Evolutionary conservation across 805 yeast species (phyloP).

Genomic region (Sporopachydermia quercuum): DNA sequence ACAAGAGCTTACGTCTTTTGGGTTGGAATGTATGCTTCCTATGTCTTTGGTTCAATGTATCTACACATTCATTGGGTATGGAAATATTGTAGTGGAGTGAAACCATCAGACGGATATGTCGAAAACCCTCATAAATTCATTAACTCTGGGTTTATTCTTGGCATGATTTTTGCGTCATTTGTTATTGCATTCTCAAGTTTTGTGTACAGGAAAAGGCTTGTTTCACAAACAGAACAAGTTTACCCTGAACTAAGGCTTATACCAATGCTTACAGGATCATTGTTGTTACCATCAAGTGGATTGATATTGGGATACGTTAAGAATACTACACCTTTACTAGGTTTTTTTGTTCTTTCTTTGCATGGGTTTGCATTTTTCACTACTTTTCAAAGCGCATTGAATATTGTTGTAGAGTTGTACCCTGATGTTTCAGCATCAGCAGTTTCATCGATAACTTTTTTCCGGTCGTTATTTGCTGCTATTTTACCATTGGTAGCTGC

Average conservation of each 20-base stretch:
- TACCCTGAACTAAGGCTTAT: slow-evolving; percentile 8
- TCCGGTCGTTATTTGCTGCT: slow-evolving; percentile 8
- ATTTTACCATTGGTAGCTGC: slow-evolving; percentile 6
- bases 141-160: slow-evolving; percentile 1
- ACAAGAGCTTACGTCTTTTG: slow-evolving; percentile 5
- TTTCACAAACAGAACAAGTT: slow-evolving; percentile 1
- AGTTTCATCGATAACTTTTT: slow-evolving; percentile 5
- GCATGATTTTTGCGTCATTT: slow-evolving; percentile 7
- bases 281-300: slow-evolving; percentile 7
- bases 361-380: slow-evolving; percentile 7
- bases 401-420: slow-evolving; percentile 8
- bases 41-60: slow-evolving; percentile 7
- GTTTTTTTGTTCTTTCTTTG: slow-evolving; percentile 3
- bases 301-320: slow-evolving; percentile 4
- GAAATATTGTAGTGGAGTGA: slow-evolving; percentile 4
- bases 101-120: slow-evolving; percentile 3
- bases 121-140: slow-evolving; percentile 6
- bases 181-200: slow-evolving; percentile 4
- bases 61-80: slow-evolving; percentile 4
- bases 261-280: slow-evolving; percentile 7
- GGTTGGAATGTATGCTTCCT: slow-evolving; percentile 6
- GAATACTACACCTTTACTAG: slow-evolving; percentile 3
- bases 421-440: slow-evolving; percentile 7
- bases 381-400: slow-evolving; percentile 7
- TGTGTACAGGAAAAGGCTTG: slow-evolving; percentile 5